These are phyloP conservation scores for Salix caprea DNA, from an alignment of 345 rosid species.

Conservation along the genomic window DNA sequence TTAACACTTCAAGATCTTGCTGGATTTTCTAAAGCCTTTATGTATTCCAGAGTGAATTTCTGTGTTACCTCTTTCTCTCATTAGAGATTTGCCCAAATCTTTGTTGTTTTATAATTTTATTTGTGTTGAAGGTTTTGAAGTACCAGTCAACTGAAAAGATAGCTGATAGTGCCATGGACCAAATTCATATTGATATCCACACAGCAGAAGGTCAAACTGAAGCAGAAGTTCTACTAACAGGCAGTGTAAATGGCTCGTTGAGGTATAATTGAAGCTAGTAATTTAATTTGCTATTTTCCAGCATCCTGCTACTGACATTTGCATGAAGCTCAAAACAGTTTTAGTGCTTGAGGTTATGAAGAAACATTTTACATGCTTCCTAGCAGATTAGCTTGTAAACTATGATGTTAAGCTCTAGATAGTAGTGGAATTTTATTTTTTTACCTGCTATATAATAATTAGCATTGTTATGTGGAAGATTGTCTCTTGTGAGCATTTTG, in stretches of 20 bases:
- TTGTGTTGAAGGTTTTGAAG: slow-evolving; percentile 51
- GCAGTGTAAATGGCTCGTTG: slow-evolving; percentile 47
- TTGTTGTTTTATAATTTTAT: background rate
- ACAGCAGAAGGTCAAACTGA: slow-evolving; percentile 48
- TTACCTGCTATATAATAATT: background rate
- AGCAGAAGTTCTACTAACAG: slow-evolving; percentile 46
- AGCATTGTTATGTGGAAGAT: background rate
- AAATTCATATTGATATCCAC: slow-evolving; percentile 30
- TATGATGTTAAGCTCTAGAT: background rate
- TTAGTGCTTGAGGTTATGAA: background rate
- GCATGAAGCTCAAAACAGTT: background rate
- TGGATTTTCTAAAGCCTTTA: background rate
- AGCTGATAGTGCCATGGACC: slow-evolving; percentile 56
- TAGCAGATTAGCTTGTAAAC: background rate
- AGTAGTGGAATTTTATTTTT: too few species aligned
- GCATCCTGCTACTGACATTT: slow-evolving; percentile 2
- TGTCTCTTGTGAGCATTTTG: background rate
- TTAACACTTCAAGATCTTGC: background rate
- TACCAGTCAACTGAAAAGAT: slow-evolving; percentile 34
- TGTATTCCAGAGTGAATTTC: background rate
- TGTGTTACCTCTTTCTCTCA: background rate
- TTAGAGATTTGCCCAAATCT: background rate
- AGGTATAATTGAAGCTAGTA: slow-evolving; percentile 41
- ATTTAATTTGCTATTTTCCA: slow-evolving; percentile 5
- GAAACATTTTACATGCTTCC: background rate